These are phyloP conservation scores for Penicillium sp. DNA, from an alignment of 2,329 filamentous ascomycete species.

Conservation along the genomic window DNA sequence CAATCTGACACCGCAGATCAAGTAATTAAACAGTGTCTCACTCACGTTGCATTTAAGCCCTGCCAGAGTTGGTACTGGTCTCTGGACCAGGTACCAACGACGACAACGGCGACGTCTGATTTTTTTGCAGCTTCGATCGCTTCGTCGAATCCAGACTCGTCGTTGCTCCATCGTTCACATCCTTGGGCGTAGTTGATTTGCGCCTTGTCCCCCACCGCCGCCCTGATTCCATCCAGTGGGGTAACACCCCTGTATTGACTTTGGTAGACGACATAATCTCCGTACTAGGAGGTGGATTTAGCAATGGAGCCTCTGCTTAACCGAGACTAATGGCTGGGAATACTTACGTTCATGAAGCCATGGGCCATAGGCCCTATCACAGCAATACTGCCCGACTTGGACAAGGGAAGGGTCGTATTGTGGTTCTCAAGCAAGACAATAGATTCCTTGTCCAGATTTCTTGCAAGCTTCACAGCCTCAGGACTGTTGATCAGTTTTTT, in stretches of 20 bases:
- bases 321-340: background rate
- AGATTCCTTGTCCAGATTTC: constrained; percentile 67
- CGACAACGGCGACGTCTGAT: constrained; percentile 72
- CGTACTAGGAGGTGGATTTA: constrained; percentile 55
- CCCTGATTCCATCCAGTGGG: constrained; percentile 70
- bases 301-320: background rate
- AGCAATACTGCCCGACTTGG: constrained; percentile 69
- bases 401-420: constrained; percentile 57
- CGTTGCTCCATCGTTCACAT: constrained; percentile 73
- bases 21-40: background rate
- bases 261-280: constrained; percentile 72
- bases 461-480: constrained; percentile 61
- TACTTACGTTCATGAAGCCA: constrained; percentile 68
- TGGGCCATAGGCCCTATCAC: constrained; percentile 78
- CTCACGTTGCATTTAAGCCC: constrained; percentile 68
- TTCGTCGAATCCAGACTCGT: constrained; percentile 68
- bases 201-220: constrained; percentile 59
- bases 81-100: constrained; percentile 76
- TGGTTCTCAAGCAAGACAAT: constrained; percentile 66
- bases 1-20: constrained; percentile 1
- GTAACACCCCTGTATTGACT: constrained; percentile 69
- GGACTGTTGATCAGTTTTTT: constrained; percentile 65
- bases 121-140: constrained; percentile 68
- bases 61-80: constrained; percentile 74
- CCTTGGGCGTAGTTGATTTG: constrained; percentile 70